phyloP scores from a whole-genome alignment of 352 stramenopile species.

The Globisporangium cystogenes region DNA sequence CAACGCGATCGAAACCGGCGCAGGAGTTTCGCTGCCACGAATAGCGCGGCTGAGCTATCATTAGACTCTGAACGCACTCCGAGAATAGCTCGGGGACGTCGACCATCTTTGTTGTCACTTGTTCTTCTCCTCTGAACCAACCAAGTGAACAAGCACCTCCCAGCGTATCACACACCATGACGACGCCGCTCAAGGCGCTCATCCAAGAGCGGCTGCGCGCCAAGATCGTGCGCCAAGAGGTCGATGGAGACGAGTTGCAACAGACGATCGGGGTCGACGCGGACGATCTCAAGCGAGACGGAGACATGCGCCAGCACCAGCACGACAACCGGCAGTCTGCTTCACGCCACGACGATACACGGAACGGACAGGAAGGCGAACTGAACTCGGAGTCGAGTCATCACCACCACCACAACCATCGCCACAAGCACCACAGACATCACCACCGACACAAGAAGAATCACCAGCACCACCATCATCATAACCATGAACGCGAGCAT shows the following conservation, averaged over 20 bases:
- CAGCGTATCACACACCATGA: no score
- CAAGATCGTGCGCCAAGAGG: constrained; percentile 50
- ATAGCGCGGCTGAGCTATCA: no score
- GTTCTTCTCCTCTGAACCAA: not conserved
- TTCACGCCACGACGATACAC: not conserved
- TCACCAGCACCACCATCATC: constrained; percentile 13
- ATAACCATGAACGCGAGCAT: not conserved
- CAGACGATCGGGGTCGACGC: not conserved
- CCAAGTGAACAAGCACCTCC: no score
- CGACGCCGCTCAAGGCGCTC: constrained; percentile 59
- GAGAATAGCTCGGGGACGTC: no score
- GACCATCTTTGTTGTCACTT: no score
- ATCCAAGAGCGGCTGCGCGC: constrained; percentile 66
- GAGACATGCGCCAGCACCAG: constrained; percentile 3
- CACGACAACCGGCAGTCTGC: not conserved
- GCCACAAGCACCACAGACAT: constrained; percentile 4
- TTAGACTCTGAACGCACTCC: no score
- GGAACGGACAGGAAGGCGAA: not conserved
- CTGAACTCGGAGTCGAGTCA: constrained; percentile 2
- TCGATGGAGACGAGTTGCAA: constrained; percentile 9
- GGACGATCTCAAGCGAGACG: constrained; percentile 2
- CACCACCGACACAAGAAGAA: constrained; percentile 11
- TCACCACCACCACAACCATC: constrained; percentile 5
- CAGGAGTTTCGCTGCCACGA: no score
- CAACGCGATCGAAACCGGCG: no score